Evolutionary conservation across 768 basidiomycete species (phyloP), one percentile per base, ranked within the genome.

Genomic region (Rhodotorula toruloides): DNA sequence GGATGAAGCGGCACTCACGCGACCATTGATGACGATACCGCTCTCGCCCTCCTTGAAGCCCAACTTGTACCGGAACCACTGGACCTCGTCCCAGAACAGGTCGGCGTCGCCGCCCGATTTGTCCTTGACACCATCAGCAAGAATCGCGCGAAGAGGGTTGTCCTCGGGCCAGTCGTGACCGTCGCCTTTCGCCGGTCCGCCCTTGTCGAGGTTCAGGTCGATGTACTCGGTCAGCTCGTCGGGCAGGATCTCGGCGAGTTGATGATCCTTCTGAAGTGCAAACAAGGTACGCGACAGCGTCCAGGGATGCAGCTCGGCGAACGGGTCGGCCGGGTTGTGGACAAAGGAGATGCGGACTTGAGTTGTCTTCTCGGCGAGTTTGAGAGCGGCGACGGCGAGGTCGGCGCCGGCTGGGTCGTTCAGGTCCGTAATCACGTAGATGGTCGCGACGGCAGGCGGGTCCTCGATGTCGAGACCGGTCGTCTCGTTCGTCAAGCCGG

Each of bases 1-100:
- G 12, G 40, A 40, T 19, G 40, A 44, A 60, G 59, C 42, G 37
- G 59, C 32, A 57, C 87, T 76, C 74, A 93, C 91, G 39, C 93
- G 81, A 32, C 93, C 94, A 72, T 96, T 96, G 57, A 89, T 79
- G 42, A 93, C 66, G 43, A 97, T 63, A 1, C 82, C 89, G 29
- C 80, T 80, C 63, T 86, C 78, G 0, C 87, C 87, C 4, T 53
- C 31, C 25, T 47, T 5, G 29, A 70, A 52, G 4, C 71, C 68
- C 27, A 72, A 52, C 34, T 56, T 56, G 34, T 9, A 16, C 12
- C 22, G 43, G 25, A 68, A 22, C 40, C n/a, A 55, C 6, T 54
- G 29, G 21, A 66, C 11, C 21, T 55, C 53, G 11, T 60, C 54
- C 66, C 70, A 71, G 29, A 47, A 62, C 29, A 64, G 17, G 31